Base-by-base conservation (phyloP, 2,329 filamentous ascomycete species). In the Aspergillus ustus region DNA sequence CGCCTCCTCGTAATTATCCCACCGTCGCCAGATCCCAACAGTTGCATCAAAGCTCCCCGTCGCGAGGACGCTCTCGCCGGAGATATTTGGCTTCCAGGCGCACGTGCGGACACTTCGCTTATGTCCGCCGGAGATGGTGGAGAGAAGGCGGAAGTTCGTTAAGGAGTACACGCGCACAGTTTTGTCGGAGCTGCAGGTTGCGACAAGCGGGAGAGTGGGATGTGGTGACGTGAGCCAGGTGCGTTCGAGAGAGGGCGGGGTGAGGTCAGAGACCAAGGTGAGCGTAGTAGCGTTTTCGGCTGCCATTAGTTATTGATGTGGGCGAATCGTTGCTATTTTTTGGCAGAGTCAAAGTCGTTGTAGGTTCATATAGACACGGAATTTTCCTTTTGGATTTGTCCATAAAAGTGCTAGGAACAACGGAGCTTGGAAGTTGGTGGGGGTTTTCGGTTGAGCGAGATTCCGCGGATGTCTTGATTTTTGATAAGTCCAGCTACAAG, bases 31-130 rank as follows among this genome's bases (percentile, higher is more conserved):
- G 69, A 91, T 86, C 9, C 93, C 95, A 2, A 94, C 93, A 1
- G 91, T 96, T 17, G 92, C 90, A 77, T 99, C 95, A 74, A 99
- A 99, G 75, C 91, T 95, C 4, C 92, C 95, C 0, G 93, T 97
- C 5, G 94, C 93, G 17, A 98, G 85, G 49, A 94, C 92, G 59
- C 91, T 89, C 73, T 89, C 87, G 20, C 82, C 84, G 15, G 84
- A 80, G 48, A 86, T 78, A 63, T 84, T 84, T 0, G 93, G 93
- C 78, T 96, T 96, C 95, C 95, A 99, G 43, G 92, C 89, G 20
- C 89, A 87, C 53, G 88, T 87, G 59, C 95, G 87, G n/a, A 99
- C 88, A 69, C 91, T 95, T 60, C 95, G 91, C 69, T 92, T 91
- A 80, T 99, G 95, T 7, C 94, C 95, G 63, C 93, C 93, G 7